Evolutionary conservation across 2,329 filamentous ascomycete species (phyloP), one percentile per base, ranked within the genome.

Genomic region (Cadophora gregata): DNA sequence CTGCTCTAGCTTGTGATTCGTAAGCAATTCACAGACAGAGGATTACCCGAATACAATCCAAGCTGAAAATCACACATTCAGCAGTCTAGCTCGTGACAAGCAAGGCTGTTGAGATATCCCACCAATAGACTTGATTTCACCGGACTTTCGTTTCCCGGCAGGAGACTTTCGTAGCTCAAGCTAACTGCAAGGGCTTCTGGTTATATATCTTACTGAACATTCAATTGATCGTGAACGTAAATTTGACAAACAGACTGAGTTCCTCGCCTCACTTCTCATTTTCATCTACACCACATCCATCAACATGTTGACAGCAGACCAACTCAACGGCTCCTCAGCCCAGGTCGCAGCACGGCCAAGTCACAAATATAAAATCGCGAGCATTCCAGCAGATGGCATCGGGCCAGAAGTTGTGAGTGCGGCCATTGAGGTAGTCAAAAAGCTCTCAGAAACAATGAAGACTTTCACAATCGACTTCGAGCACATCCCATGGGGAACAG

Each of bases 301-400:
- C 56, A 59, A 7, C 4, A 60, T 60, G 58, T 27, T 27, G 25
- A 27, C 58, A 31, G 24, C 29, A 9, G 58, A 29, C 24, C 58
- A 60, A 63, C 27, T 63, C 6, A 58, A 31, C 27, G 29, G 60
- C 50, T 62, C 56, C 8, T 48, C 61, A 6, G 38, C 36, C 29
- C 50, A 64, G 9, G 61, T 50, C 2, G 24, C 56, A 19, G 55
- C 61, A 58, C 63, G 33, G 19, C 61, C 51, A 59, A 53, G 16
- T 45, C 66, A 63, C 48, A 36, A 36, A n/a, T 72, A 84, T 72
- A 80, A 75, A 53, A 84, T 88, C 69, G 83, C 86, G 66, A 83
- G 86, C 42, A 86, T 90, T 68, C 83, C 87, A 6, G 85, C 85
- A n/a, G 86, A 90, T 75, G 86, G 87, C 31, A 88, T 90, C 59